Conservation (phyloP, 2,329 filamentous ascomycete genomes). For the Botrytis sinoallii region DNA sequence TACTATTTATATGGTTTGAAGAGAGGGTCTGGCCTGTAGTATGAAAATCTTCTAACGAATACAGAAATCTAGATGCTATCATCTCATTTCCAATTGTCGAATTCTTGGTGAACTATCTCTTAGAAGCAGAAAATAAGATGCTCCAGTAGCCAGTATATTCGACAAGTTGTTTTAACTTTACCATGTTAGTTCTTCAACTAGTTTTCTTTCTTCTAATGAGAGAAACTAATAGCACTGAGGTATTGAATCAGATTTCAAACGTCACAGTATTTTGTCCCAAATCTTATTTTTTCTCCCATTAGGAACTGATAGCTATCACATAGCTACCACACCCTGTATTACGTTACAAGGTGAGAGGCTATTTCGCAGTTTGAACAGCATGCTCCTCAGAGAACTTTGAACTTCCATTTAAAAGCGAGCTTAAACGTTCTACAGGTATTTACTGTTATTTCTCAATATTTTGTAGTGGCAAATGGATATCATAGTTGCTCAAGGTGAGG, state of each 20-base stretch:
- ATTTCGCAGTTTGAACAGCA: not conserved
- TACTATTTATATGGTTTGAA: not conserved
- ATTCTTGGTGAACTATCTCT: not conserved
- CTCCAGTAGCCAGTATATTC: not conserved
- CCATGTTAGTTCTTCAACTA: accelerated
- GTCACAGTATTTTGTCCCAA: not conserved
- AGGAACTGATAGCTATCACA: not conserved
- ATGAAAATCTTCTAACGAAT: accelerated
- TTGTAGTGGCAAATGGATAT: not conserved
- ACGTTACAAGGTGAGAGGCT: not conserved
- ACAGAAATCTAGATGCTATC: not conserved
- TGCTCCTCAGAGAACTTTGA: not conserved
- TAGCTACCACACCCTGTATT: not conserved
- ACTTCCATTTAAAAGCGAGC: not conserved
- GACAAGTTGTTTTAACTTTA: not conserved
- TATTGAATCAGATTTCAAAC: not conserved
- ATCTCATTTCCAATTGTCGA: not conserved
- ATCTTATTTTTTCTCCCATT: not conserved
- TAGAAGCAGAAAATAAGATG: not conserved
- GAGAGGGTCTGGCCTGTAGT: not conserved
- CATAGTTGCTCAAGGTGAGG: not conserved
- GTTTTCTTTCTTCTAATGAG: not conserved
- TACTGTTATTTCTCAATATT: not conserved
- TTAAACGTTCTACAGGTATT: accelerated
- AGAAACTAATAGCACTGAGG: not conserved